Evolutionary conservation across 1,284 basidiomycete genomes (phyloP).

Genomic region (Puccinia hordei): DNA sequence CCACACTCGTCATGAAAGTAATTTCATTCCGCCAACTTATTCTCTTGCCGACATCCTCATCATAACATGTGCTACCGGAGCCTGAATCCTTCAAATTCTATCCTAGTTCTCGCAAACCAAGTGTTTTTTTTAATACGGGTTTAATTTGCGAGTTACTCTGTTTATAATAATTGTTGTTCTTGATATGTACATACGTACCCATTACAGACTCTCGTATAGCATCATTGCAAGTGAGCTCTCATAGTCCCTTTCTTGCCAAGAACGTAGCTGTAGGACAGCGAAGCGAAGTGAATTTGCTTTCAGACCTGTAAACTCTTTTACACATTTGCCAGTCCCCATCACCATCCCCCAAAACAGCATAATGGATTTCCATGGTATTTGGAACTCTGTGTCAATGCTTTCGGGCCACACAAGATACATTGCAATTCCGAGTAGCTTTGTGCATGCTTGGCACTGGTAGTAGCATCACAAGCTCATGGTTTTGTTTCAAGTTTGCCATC

Average conservation of each 20-base stretch:
- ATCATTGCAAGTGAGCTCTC: neutral
- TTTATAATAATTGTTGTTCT: constrained; percentile 9
- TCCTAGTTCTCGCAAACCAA: neutral
- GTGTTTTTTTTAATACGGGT: neutral
- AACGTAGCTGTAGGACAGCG: neutral
- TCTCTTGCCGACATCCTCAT: neutral
- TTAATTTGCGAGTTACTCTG: neutral
- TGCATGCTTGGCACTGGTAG: too few species aligned
- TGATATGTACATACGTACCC: constrained; percentile 32
- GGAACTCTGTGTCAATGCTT: too few species aligned
- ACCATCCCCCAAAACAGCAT: too few species aligned
- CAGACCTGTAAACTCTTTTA: too few species aligned
- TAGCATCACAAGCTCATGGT: too few species aligned
- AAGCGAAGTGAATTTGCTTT: neutral
- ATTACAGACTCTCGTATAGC: neutral
- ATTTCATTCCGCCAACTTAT: neutral
- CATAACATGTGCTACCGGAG: neutral
- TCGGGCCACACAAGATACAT: too few species aligned
- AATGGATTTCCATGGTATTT: too few species aligned
- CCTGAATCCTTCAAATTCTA: neutral
- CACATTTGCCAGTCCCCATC: too few species aligned
- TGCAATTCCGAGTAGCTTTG: too few species aligned
- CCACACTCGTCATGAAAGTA: neutral
- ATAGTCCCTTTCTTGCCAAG: neutral
- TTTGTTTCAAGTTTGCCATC: too few species aligned